Evolutionary conservation across 1,139 yeast species (phyloP), one percentile per base, ranked within the genome.

Genomic region (Diutina sp.): DNA sequence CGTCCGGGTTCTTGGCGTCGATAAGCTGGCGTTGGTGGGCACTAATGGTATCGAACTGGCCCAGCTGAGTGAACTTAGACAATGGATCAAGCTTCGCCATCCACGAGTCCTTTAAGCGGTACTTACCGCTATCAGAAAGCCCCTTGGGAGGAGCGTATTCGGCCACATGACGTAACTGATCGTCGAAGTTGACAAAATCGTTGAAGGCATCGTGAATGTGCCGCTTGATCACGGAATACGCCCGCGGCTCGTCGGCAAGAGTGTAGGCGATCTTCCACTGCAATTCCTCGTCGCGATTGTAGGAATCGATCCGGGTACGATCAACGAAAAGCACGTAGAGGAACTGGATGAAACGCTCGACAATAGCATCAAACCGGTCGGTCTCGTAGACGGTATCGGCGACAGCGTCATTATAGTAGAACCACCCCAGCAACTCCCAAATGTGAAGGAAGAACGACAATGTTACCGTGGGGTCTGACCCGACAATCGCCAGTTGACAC

Each of bases 401-500:
- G 50, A 67, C 66, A 18, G 69, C 64, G 2, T 68, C 71, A 1
- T 66, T 69, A 18, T 77, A 76, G n/a, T 64, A 62, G 59, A 74
- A 78, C 85, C 90, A 84, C 0, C 70, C 70, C 21, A 72, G 62
- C 38, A 87, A 64, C 60, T 81, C 89, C 84, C 87, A 86, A 58
- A 87, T 72, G 56, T 80, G 83, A 54, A 84, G 67, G 57, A 84
- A 72, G 57, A 82, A 80, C 54, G 59, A 61, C 55, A 80, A 66
- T 1, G 81, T 67, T 0, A 73, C 67, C 32, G 72, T 72, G 8
- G 82, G 78, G 38, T 71, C 71, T 54, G 78, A 80, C 8, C 72
- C 61, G 12, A 84, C 60, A 8, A 80, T 69, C 0, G 82, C 75
- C 14, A 84, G 58, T 65, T 87, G 93, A 59, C 74, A 74, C 56